Base-by-base conservation (phyloP, 805 yeast genomes). In the Schwanniomyces yamadae region DNA sequence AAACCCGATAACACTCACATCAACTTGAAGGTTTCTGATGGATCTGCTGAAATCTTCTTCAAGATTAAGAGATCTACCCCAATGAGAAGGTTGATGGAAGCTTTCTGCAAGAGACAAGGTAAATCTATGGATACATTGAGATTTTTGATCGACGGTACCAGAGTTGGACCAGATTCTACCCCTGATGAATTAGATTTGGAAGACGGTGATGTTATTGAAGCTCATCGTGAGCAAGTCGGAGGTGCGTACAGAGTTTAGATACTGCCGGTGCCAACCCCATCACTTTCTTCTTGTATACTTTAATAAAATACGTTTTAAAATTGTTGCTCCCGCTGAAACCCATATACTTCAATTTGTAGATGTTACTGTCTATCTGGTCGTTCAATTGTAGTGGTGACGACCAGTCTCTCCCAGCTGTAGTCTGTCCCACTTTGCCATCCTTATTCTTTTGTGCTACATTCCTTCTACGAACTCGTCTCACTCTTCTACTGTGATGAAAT, bases 21-120 rank as follows among this genome's bases (percentile, higher is more conserved):
- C 63, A 89, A 87, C 71, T 70, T 93, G 65, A 89, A 88, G 63
- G 99, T 93, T 31, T 82, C 95, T 23, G 99, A 93, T 62, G 95
- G 95, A 31, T 74, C 83, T 36, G 84, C 95, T 14, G 99, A 93
- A 62, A 90, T 93, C 45, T 89, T 84, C 63, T 93, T 93, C 81
- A 90, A 91, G 64, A 91, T 93, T 63, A 89, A 90, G 70, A 78
- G 86, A 66, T 75, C 90, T 26, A 93, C 99, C 4, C 95, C 91
- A 31, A 76, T 93, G 72, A 85, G 79, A 63, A 85, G 96, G 68
- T 80, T 93, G 54, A 91, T 93, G 89, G 98, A 91, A 55, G 96
- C 97, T 9, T 93, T 91, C 62, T 95, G 98, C 61, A 90, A 90
- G 68, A 85, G 99, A 72, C 96, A 91, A 57, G 98, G 98, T 28